These are phyloP conservation scores for Penicillium sp. DNA, from an alignment of 2,329 filamentous ascomycete species.

Conservation along the genomic window DNA sequence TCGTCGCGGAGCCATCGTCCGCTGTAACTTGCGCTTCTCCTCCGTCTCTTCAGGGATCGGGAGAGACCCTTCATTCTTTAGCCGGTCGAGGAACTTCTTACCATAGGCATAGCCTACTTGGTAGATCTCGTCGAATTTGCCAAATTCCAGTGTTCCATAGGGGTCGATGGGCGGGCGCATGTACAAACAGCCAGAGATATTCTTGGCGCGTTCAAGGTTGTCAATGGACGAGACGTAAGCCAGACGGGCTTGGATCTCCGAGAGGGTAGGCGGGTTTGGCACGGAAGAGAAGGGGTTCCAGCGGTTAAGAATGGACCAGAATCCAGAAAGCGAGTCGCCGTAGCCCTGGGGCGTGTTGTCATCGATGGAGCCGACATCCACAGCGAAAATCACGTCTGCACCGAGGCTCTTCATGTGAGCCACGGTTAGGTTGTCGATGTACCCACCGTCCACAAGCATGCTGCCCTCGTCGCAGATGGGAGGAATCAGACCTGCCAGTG, in stretches of 20 bases:
- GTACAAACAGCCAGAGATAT: conserved; percentile 83
- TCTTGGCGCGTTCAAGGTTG: conserved; percentile 88
- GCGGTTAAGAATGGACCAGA: conserved; percentile 90
- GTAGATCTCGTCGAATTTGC: conserved; percentile 96
- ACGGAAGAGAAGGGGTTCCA: conserved; percentile 92
- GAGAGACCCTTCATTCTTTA: conserved; percentile 74
- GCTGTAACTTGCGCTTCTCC: conserved; percentile 68
- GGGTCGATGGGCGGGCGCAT: conserved; percentile 92
- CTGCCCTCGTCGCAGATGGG: conserved; percentile 94
- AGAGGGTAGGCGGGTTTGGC: conserved; percentile 88
- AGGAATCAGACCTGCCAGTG: conserved; percentile 82
- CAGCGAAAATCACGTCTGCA: conserved; percentile 87
- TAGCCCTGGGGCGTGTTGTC: conserved; percentile 88
- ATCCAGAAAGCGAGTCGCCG: conserved; percentile 87
- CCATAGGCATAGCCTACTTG: conserved; percentile 82
- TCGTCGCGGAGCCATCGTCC: conserved; percentile 73
- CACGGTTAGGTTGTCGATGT: conserved; percentile 95
- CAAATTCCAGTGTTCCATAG: conserved; percentile 93
- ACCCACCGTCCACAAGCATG: conserved; percentile 94
- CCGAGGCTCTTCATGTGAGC: conserved; percentile 94
- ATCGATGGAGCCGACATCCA: conserved; percentile 89
- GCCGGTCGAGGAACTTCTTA: conserved; percentile 67
- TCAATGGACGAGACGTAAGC: conserved; percentile 95
- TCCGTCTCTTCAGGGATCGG: conserved; percentile 66
- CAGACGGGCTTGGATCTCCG: conserved; percentile 89